Percentiles rank a stretch among this genome's conserved stretches.
These are phyloP conservation scores for Rosa rugosa DNA, from an alignment of 306 rosid genomes.

Conservation along the genomic window DNA sequence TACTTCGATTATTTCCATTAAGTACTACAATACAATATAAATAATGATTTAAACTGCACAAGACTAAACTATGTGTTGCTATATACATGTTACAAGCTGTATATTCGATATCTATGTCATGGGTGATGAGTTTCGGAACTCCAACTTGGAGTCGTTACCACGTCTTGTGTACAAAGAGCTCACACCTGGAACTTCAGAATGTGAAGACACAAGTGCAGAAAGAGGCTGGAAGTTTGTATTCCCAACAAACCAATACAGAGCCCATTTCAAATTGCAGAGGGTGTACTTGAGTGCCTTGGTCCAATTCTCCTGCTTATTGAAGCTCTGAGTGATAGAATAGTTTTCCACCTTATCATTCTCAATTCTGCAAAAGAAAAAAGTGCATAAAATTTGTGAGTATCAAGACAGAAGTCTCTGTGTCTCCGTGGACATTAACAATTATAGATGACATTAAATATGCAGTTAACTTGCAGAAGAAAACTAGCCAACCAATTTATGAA, in stretches of 20 bases:
- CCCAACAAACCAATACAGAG: slow-evolving; percentile 96
- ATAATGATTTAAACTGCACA: slow-evolving; percentile 20
- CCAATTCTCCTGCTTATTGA: slow-evolving; percentile 96
- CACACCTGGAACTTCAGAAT: slow-evolving; percentile 59
- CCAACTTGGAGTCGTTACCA: slow-evolving; percentile 47
- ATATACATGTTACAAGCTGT: slow-evolving; percentile 33
- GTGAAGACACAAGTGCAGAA: slow-evolving; percentile 63
- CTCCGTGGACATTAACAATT: not conserved
- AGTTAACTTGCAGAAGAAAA: not conserved
- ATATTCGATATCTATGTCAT: not conserved
- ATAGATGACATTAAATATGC: not conserved
- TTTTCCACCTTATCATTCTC: slow-evolving; percentile 91
- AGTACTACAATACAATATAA: not conserved
- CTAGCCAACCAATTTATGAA: not conserved
- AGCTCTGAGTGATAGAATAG: slow-evolving; percentile 92
- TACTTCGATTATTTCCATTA: not conserved
- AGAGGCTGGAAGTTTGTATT: slow-evolving; percentile 91
- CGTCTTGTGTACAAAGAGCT: slow-evolving; percentile 56
- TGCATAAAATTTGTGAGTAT: not conserved
- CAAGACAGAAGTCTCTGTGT: not conserved
- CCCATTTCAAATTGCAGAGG: slow-evolving; percentile 96
- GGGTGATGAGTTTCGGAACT: slow-evolving; percentile 37
- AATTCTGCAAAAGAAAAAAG: slow-evolving; percentile 49
- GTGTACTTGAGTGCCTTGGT: slow-evolving; percentile 97
- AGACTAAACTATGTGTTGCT: slow-evolving; percentile 12